Conservation (phyloP, 441 rosid genomes). For the Gossypium gossypioides region DNA sequence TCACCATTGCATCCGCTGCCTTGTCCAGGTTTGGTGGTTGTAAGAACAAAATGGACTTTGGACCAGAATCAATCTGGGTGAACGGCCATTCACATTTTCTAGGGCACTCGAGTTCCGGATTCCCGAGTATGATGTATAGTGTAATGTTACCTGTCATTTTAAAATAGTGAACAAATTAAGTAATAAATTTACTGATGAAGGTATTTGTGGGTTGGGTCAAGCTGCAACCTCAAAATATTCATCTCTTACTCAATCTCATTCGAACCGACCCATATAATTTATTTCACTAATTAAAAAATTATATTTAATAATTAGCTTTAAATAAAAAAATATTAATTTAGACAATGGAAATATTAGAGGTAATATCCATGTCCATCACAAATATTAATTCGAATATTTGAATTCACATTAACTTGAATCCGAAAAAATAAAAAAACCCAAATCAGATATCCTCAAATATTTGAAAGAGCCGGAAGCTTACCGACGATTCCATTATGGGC, state of each 20-base stretch:
- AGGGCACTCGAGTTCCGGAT: slow-evolving; percentile 52
- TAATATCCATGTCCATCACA: too few species aligned
- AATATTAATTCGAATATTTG: too few species aligned
- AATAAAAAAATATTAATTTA: too few species aligned
- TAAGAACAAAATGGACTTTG: slow-evolving; percentile 25
- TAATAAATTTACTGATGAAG: background rate
- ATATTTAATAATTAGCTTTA: too few species aligned
- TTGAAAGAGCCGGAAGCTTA: background rate
- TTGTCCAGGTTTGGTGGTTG: slow-evolving; percentile 47
- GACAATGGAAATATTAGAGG: too few species aligned
- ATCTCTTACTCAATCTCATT: too few species aligned
- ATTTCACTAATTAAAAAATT: too few species aligned
- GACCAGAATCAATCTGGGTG: slow-evolving; percentile 28
- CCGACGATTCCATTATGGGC: slow-evolving; percentile 25
- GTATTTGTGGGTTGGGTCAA: too few species aligned
- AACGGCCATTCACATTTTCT: slow-evolving; percentile 62
- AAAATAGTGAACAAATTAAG: background rate
- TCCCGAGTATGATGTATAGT: slow-evolving; percentile 45
- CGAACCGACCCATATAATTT: too few species aligned
- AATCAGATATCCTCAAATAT: background rate
- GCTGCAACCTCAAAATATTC: too few species aligned
- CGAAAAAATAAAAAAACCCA: background rate
- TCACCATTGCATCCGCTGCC: slow-evolving; percentile 48
- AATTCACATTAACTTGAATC: too few species aligned
- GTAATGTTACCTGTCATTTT: slow-evolving; percentile 14